phyloP scores from a whole-genome alignment of 495 filamentous ascomycete species.

The Neurospora pannonica region DNA sequence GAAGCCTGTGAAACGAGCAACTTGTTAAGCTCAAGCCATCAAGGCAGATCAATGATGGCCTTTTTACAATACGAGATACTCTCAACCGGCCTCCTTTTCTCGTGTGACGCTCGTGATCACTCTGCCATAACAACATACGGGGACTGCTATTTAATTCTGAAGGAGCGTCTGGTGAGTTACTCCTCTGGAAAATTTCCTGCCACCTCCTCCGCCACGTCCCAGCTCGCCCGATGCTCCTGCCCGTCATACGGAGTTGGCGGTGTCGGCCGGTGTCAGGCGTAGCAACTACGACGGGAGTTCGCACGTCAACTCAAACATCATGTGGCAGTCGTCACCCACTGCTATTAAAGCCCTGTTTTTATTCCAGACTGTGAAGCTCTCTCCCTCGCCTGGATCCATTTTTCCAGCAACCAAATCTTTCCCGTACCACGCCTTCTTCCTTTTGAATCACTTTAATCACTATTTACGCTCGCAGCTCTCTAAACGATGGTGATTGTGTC shows the following conservation, averaged over 20 bases:
- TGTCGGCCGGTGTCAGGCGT: neutral
- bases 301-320: neutral
- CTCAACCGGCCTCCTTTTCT: neutral
- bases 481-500: neutral
- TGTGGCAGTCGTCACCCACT: neutral
- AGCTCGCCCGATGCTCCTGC: neutral
- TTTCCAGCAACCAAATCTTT: neutral
- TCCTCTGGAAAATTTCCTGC: neutral
- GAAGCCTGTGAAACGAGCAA: neutral
- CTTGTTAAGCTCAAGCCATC: neutral
- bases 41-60: neutral
- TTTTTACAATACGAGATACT: neutral
- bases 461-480: neutral
- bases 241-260: neutral
- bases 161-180: neutral
- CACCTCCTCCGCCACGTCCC: neutral
- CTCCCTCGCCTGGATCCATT: neutral
- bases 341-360: neutral
- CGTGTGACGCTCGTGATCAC: neutral
- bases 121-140: neutral
- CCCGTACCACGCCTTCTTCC: neutral
- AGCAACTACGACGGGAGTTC: neutral
- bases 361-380: neutral
- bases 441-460: neutral
- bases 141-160: neutral